Evolutionary conservation across 2,329 filamentous ascomycete species (phyloP).

Genomic region (Hypoxylon rubiginosum): DNA sequence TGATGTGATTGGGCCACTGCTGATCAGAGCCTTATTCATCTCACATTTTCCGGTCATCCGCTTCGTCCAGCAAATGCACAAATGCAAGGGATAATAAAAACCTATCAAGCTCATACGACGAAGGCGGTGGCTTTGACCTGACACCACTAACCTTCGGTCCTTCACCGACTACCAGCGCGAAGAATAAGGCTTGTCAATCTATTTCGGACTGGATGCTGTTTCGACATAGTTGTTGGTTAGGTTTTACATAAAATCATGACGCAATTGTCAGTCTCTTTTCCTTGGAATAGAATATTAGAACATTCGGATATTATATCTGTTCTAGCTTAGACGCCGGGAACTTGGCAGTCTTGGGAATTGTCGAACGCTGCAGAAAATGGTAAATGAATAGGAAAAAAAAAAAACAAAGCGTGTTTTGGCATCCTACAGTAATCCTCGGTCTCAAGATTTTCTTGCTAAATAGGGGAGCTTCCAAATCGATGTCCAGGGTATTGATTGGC

Average conservation of each 20-base stretch:
- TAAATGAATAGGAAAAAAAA: background rate
- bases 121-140: background rate
- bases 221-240: background rate
- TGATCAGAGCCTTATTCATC: constrained; percentile 9
- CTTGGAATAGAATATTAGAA: background rate
- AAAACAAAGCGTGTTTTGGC: background rate
- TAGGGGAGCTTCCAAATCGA: constrained; percentile 4
- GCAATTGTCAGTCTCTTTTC: background rate
- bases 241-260: background rate
- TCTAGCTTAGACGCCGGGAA: constrained; percentile 12
- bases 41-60: constrained; percentile 22
- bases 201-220: too few species aligned
- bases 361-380: background rate
- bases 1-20: constrained; percentile 19
- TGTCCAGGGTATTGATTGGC: constrained; percentile 1
- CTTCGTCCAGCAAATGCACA: constrained; percentile 17
- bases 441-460: constrained; percentile 11
- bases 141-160: background rate
- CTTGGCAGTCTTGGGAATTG: constrained; percentile 4
- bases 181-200: background rate
- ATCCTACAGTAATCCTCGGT: constrained; percentile 16
- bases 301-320: background rate
- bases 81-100: background rate
- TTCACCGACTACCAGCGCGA: background rate
- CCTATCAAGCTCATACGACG: background rate